Conservation (phyloP, 495 filamentous ascomycete genomes). For the Margaritispora aquatica region DNA sequence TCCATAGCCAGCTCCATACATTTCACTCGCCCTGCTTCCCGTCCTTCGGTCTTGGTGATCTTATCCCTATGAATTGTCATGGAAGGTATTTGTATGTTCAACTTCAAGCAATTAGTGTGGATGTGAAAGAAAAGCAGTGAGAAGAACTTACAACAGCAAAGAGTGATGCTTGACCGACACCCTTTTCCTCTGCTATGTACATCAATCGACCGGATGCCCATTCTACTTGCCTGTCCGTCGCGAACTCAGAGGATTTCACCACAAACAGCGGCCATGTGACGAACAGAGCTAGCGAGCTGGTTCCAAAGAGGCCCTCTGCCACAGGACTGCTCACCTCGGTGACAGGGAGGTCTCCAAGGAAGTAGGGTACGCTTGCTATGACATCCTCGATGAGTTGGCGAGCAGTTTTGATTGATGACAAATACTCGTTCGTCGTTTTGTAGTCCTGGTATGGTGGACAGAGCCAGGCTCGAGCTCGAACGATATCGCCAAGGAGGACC, state of each 20-base stretch:
- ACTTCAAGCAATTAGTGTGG: background rate
- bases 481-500: background rate
- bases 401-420: background rate
- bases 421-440: background rate
- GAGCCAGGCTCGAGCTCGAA: background rate
- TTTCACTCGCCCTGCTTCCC: background rate
- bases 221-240: background rate
- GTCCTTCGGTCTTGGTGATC: background rate
- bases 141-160: background rate
- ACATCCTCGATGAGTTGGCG: background rate
- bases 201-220: background rate
- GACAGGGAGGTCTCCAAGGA: background rate
- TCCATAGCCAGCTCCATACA: background rate
- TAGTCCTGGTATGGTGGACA: background rate
- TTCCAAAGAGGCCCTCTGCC: background rate
- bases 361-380: background rate
- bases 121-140: background rate
- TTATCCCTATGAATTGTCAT: background rate
- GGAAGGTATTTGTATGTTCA: background rate
- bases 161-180: background rate
- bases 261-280: background rate
- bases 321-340: background rate
- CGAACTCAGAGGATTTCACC: background rate
- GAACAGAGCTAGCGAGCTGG: background rate
- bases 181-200: background rate